phyloP scores from a whole-genome alignment of 1,284 basidiomycete genomes.

The Rhodotorula sp. region DNA sequence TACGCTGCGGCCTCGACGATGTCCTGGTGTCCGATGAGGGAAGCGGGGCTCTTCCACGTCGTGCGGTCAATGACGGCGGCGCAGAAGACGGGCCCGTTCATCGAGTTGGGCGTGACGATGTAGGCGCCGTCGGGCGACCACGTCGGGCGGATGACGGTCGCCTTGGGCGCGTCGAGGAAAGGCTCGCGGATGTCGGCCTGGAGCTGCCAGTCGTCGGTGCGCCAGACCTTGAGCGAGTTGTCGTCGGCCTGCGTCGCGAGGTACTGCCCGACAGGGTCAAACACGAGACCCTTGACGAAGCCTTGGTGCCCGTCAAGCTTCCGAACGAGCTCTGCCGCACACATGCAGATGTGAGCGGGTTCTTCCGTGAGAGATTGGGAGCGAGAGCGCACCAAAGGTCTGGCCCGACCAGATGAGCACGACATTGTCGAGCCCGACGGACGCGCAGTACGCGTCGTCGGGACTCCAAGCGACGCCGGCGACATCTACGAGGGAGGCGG shows the following conservation, averaged over 20 bases:
- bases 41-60: slow-evolving; percentile 73
- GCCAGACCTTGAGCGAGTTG: slow-evolving; percentile 94
- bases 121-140: slow-evolving; percentile 99
- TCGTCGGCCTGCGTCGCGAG: slow-evolving; percentile 97
- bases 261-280: slow-evolving; percentile 96
- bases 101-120: slow-evolving; percentile 94
- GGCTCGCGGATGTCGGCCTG: slow-evolving; percentile 83
- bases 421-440: slow-evolving; percentile 87
- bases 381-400: slow-evolving; percentile 66
- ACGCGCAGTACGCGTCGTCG: slow-evolving; percentile 86
- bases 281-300: slow-evolving; percentile 98
- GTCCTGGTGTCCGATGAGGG: slow-evolving; percentile 94
- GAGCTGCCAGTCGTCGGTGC: slow-evolving; percentile 85
- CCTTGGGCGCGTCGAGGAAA: slow-evolving; percentile 89
- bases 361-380: background rate
- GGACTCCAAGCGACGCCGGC: slow-evolving; percentile 95
- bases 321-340: slow-evolving; percentile 66
- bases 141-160: slow-evolving; percentile 89
- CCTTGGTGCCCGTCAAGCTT: slow-evolving; percentile 88
- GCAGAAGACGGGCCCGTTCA: slow-evolving; percentile 96
- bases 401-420: slow-evolving; percentile 91
- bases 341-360: background rate
- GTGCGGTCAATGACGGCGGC: slow-evolving; percentile 84
- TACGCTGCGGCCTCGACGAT: slow-evolving; percentile 96
- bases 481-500: slow-evolving; percentile 65